Evolutionary conservation across 257 asterid species (phyloP), one percentile per base, ranked within the genome.

Genomic region (Solanum infundibuliforme): DNA sequence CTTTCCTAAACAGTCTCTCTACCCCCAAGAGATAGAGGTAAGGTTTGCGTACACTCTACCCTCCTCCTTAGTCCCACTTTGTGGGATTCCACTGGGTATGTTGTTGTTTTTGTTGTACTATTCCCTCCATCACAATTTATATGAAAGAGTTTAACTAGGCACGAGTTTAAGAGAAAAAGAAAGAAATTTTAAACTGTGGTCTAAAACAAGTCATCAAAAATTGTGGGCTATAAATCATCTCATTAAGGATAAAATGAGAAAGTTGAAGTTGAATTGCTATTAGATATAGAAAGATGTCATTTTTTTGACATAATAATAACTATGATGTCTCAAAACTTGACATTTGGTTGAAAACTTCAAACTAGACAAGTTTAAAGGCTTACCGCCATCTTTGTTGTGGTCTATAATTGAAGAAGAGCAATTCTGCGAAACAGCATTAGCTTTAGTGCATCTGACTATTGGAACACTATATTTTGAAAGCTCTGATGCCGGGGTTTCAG

Each of bases 401-500:
- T 81, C 90, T 39, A 92, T 74, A 73, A 43, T 36, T 87, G 88
- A 85, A 62, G 90, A 84, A 43, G 74, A 27, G 41, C 87, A 38
- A 48, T 76, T 85, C 87, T 90, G 91, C 21, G 43, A 84, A 4
- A 18, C 71, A 82, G 88, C 76, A 74, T 86, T 89, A 76, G 91
- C 89, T 60, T 72, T 34, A 62, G 72, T 83, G 89, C 91, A 89
- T 83, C 92, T 90, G 41, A 71, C 87, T 62, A 83, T 87, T 31
- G 90, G 86, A 88, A 87, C 89, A 76, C 89, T 87, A 73, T 88
- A 32, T 39, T 90, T 90, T 82, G 87, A 68, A 62, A 87, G 86
- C 88, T 95, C 97, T 2, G 95, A 90, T 25, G 92, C 85, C 16
- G 98, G 98, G 14, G 98, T 95, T 84, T 94, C 98, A 12, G 91